A percentile compares a stretch with the other conserved stretches of the same genome.
Evolutionary conservation across 306 rosid species (phyloP).

Genomic region (Datisca glomerata): DNA sequence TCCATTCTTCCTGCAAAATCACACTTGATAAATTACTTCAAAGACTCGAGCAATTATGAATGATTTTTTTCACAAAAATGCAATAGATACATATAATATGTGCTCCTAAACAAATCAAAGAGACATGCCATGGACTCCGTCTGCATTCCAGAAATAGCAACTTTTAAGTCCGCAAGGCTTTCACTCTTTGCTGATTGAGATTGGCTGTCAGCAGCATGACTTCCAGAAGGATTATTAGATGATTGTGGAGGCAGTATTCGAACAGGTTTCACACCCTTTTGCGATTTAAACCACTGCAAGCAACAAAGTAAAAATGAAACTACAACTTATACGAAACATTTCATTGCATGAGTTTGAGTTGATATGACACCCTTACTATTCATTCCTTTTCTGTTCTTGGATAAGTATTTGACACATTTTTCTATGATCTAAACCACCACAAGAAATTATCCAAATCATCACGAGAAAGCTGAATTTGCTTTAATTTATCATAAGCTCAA

Average conservation of each 20-base stretch:
- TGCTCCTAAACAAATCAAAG: no score
- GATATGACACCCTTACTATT: no score
- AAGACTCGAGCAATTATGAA: not conserved
- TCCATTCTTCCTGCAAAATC: conserved; percentile 65
- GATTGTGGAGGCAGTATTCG: conserved; percentile 50
- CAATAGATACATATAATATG: conserved; percentile 4
- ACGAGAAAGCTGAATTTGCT: not conserved
- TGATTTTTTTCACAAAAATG: not conserved
- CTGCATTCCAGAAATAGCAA: conserved; percentile 44
- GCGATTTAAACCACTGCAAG: conserved; percentile 91
- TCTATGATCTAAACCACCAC: not conserved
- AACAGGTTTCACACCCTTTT: conserved; percentile 60
- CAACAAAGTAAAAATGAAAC: conserved; percentile 12
- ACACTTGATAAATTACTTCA: conserved; percentile 2
- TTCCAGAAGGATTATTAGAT: conserved; percentile 30
- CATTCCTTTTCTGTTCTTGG: no score
- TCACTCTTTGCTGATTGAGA: conserved; percentile 40
- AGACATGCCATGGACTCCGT: conserved; percentile 40
- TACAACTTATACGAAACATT: conserved; percentile 10
- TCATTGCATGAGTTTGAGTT: conserved; percentile 2
- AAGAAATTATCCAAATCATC: not conserved
- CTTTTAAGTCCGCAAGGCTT: conserved; percentile 60
- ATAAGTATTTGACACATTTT: no score
- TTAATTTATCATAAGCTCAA: not conserved
- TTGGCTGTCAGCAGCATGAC: conserved; percentile 29